Evolutionary conservation across 441 rosid genomes (phyloP), one percentile per base, ranked within the genome.

Genomic region (Iberis amara): DNA sequence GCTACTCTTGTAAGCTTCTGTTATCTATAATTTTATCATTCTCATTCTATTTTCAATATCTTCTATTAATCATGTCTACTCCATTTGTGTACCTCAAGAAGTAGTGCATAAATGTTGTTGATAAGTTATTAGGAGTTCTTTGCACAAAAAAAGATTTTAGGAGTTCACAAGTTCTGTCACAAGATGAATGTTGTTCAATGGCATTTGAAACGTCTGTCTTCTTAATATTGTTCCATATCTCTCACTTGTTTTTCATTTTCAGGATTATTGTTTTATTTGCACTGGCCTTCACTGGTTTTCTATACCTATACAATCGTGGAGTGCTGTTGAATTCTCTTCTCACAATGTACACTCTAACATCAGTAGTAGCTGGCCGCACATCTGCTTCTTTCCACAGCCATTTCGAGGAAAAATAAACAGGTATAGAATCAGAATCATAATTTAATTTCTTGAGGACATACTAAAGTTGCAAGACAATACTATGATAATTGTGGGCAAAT

Each of bases 221-320:
- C 8, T 39, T 39, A 3, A 2, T 47, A 2, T 8, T 35, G 7
- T 49, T 27, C 40, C 39, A 48, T 39, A 55, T 32, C 44, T 23
- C 59, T 18, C 2, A 18, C 21, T 39, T 46, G 27, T 32, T 47
- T 52, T 54, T 52, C 32, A 32, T 13, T 15, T 61, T 49, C 79
- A 90, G 96, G 82, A 69, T 65, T 55, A 57, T 65, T 54, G 47
- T 76, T 61, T 52, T 85, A 39, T 83, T 79, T 74, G 62, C 69
- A 42, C 66, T 81, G 27, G 79, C 82, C 52, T 75, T 77, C 57
- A 55, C 79, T 27, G 92, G 90, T 50, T 55, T 85, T 33, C 69
- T 91, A 44, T 81, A 79, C 66, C 95, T 94, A 2, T 91, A 81
- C 75, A 91, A 68, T 58, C 86, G 79, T 0, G 94, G 90, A 58